These are phyloP conservation scores for Sporothrix pseudoabietina DNA, from an alignment of 2,329 filamentous ascomycete species.

Conservation along the genomic window DNA sequence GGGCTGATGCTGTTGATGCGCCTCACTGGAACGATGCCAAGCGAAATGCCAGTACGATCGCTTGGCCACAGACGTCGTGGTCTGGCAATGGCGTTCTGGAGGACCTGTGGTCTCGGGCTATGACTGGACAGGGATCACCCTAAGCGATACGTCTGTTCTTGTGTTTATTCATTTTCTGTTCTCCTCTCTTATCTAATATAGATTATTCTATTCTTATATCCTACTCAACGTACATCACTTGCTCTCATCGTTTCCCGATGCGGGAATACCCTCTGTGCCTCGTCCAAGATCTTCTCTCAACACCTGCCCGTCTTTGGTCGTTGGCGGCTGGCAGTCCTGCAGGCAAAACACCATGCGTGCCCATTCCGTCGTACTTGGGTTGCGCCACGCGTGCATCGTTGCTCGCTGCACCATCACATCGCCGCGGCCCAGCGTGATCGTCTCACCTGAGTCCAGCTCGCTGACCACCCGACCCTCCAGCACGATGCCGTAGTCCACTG, in stretches of 20 bases:
- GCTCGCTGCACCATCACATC: slow-evolving; percentile 48
- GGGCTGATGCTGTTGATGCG: neutral
- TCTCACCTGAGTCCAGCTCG: slow-evolving; percentile 35
- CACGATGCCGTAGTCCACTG: slow-evolving; percentile 37
- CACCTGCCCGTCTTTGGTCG: neutral
- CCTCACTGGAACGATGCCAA: slow-evolving; percentile 12
- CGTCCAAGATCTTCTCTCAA: slow-evolving; percentile 1
- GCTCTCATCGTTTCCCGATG: neutral
- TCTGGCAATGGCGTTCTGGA: neutral
- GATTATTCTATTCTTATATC: neutral
- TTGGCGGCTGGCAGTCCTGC: slow-evolving; percentile 41
- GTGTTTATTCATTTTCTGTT: neutral
- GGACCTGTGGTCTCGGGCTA: neutral
- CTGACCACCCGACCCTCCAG: slow-evolving; percentile 33
- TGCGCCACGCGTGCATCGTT: slow-evolving; percentile 58
- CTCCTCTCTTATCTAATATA: neutral
- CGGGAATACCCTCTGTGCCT: slow-evolving; percentile 1
- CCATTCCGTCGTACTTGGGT: slow-evolving; percentile 52
- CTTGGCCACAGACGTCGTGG: slow-evolving; percentile 11
- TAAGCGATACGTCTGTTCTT: neutral
- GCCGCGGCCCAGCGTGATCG: slow-evolving; percentile 31
- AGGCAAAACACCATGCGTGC: slow-evolving; percentile 50
- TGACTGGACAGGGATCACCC: neutral
- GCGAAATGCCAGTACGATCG: neutral
- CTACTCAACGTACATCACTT: neutral